A percentile compares a stretch with the other conserved stretches of the same genome.
Conservation (phyloP, 2,329 filamentous ascomycete species). For the Paraconiothyrium brasiliense region DNA sequence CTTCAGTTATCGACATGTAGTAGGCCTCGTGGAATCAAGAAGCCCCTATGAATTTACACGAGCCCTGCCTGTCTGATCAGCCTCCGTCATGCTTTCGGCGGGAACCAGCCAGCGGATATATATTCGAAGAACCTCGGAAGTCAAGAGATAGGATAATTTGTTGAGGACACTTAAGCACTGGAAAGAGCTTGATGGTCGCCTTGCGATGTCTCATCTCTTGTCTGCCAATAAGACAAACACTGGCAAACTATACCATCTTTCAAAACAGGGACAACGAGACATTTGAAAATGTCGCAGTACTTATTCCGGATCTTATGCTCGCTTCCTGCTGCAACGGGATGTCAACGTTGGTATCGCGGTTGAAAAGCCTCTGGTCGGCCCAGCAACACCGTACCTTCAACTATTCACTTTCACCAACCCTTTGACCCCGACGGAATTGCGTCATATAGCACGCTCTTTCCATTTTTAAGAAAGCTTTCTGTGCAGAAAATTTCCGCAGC, state of each 20-base stretch:
- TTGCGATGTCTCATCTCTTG: background rate
- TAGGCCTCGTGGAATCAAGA: too few species aligned
- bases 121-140: too few species aligned
- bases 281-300: background rate
- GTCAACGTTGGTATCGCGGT: background rate
- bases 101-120: too few species aligned
- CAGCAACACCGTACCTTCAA: background rate
- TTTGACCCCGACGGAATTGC: background rate
- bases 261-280: background rate
- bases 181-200: background rate
- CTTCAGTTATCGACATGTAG: too few species aligned
- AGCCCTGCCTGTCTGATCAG: too few species aligned
- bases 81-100: too few species aligned
- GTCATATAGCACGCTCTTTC: conserved; percentile 1
- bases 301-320: background rate
- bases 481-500: background rate
- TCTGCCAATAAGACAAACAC: conserved; percentile 6
- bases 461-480: background rate
- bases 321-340: background rate
- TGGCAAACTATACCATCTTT: background rate
- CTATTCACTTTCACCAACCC: conserved; percentile 4
- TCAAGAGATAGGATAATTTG: too few species aligned
- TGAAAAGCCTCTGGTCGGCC: background rate
- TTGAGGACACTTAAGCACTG: too few species aligned
- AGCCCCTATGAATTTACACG: too few species aligned